Conservation (phyloP, 2,329 filamentous ascomycete species). For the Penicillium olsonii region DNA sequence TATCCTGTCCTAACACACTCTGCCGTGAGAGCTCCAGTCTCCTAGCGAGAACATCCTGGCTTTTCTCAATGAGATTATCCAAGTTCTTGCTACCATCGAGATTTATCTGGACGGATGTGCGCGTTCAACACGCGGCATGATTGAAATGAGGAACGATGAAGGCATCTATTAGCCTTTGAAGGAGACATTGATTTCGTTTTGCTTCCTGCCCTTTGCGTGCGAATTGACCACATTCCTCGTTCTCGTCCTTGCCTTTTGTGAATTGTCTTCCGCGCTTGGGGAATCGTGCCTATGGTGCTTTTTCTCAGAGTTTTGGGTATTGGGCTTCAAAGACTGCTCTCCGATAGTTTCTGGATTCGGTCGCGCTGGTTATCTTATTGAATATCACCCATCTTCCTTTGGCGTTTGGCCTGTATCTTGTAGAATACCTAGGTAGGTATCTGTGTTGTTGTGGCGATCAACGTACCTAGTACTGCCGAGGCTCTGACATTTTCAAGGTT, state of each 20-base stretch:
- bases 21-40: neutral
- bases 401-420: too few relatives aligned
- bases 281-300: neutral
- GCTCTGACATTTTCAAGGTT: too few relatives aligned
- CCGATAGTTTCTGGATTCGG: neutral
- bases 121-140: slow-evolving; percentile 24
- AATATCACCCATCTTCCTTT: slow-evolving; percentile 2
- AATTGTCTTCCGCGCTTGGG: slow-evolving; percentile 1
- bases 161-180: slow-evolving; percentile 3
- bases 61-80: slow-evolving; percentile 1
- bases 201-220: slow-evolving; percentile 12
- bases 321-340: too few relatives aligned
- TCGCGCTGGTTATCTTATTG: slow-evolving; percentile 5
- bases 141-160: slow-evolving; percentile 4
- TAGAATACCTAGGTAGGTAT: too few relatives aligned
- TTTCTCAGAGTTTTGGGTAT: too few relatives aligned
- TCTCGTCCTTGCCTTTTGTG: slow-evolving; percentile 2
- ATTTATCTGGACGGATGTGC: slow-evolving; percentile 6
- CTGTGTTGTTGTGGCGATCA: too few relatives aligned
- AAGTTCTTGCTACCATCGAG: neutral
- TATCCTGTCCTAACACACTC: slow-evolving; percentile 1
- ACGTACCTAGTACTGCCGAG: too few relatives aligned
- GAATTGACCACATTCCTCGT: slow-evolving; percentile 4
- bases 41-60: neutral
- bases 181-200: slow-evolving; percentile 8